Conservation (phyloP, 2,329 filamentous ascomycete species). For the Drechslera avenae region DNA sequence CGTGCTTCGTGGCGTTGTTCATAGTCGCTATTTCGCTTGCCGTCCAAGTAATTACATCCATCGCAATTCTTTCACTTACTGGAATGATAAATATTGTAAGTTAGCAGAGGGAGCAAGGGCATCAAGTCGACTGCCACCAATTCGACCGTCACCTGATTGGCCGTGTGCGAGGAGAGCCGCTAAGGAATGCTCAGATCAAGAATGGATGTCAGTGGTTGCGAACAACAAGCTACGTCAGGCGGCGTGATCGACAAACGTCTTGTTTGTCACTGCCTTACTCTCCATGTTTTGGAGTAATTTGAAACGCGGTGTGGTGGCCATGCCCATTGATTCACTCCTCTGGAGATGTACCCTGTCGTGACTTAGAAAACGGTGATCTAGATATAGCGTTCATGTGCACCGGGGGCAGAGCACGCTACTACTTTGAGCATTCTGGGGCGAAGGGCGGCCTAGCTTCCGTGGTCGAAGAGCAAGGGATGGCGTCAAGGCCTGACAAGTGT, state of each 20-base stretch:
- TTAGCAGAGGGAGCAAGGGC: constrained; percentile 49
- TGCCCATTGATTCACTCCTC: constrained; percentile 42
- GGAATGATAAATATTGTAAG: constrained; percentile 44
- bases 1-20: constrained; percentile 35
- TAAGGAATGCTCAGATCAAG: constrained; percentile 44
- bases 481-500: constrained; percentile 38
- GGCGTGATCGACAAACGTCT: constrained; percentile 42
- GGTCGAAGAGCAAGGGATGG: constrained; percentile 43
- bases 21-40: constrained; percentile 38
- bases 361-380: constrained; percentile 34
- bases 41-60: constrained; percentile 38
- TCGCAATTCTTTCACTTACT: constrained; percentile 30
- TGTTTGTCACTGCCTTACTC: constrained; percentile 38
- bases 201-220: constrained; percentile 46
- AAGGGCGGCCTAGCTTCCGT: constrained; percentile 41
- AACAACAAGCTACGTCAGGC: constrained; percentile 40
- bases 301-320: constrained; percentile 43
- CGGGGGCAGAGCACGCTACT: constrained; percentile 35
- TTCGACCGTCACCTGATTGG: constrained; percentile 44
- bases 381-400: constrained; percentile 39
- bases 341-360: constrained; percentile 35
- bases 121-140: constrained; percentile 37
- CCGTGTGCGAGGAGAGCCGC: constrained; percentile 44
- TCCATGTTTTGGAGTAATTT: constrained; percentile 29
- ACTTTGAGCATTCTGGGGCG: constrained; percentile 36